Base-by-base conservation (phyloP, 2,329 filamentous ascomycete species). In the Pyricularia grisea region DNA sequence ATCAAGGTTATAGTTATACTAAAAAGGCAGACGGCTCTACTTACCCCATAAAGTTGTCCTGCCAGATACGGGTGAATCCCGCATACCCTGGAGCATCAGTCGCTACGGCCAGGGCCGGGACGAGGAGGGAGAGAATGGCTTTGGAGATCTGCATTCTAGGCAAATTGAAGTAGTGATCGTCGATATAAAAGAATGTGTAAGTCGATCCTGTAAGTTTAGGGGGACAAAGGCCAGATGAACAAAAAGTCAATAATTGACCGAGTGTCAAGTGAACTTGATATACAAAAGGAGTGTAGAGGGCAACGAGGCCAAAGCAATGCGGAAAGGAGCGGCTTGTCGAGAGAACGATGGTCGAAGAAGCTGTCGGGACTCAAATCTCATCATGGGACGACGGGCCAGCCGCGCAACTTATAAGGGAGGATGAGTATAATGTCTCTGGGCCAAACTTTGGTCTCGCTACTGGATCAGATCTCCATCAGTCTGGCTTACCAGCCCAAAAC, bases 41-140 rank as follows among this genome's bases (percentile, higher is more conserved):
- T 61, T 27, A 61, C 58, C 83, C 84, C 2, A 68, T 55, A 69
- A 85, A 86, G 27, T 71, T 73, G 31, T 84, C 82, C 4, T 79
- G 75, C 81, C 81, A 86, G 58, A 81, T 65, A 7, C 76, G 73
- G 23, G 70, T 74, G 74, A 78, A 79, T 67, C 80, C 80, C 10
- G 71, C 70, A 72, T 84, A 83, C 27, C 66, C 31, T 2, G 83
- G 82, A 0, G 79, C 73, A 2, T 75, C 72, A 71, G 73, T 76
- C 61, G 82, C 83, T 0, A 74, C 71, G n/a, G 74, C 78, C 12
- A 79, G 66, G 27, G 76, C 72, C 12, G 74, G 71, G 55, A 73
- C 70, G 23, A 72, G 27, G 75, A 70, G 27, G 2, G 68, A 31
- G n/a, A 70, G 68, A 25, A 74, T 68, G 30, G 68, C 79, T 71